Evolutionary conservation across 257 asterid species (phyloP).

Genomic region (Jacaranda copaia): DNA sequence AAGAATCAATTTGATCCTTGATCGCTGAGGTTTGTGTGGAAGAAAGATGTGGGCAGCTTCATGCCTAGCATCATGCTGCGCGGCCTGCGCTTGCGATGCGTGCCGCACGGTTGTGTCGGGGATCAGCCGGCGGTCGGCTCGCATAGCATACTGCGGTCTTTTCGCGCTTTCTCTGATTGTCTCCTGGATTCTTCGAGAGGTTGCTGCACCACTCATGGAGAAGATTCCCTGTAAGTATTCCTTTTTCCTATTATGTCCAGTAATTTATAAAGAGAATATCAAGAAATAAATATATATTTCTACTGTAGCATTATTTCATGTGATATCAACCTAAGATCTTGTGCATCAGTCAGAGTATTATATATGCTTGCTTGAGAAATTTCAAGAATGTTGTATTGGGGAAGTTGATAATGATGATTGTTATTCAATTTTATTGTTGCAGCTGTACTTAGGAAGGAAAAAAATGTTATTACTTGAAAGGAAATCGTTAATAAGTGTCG

Average conservation of each 20-base stretch:
- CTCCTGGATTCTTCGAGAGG: conserved; percentile 90
- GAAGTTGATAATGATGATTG: conserved; percentile 13
- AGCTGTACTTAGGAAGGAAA: background rate
- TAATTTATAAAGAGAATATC: background rate
- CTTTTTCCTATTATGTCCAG: background rate
- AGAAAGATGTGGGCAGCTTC: conserved; percentile 92
- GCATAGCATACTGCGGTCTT: conserved; percentile 89
- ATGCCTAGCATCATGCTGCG: conserved; percentile 89
- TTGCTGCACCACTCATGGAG: conserved; percentile 91
- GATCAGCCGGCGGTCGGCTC: conserved; percentile 85
- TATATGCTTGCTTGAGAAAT: background rate
- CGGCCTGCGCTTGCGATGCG: conserved; percentile 83
- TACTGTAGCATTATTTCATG: background rate
- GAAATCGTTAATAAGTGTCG: background rate
- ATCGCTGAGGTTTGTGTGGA: conserved; percentile 25
- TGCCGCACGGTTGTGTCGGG: conserved; percentile 84
- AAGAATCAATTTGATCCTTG: conserved; percentile 30
- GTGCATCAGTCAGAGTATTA: background rate
- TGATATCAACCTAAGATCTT: background rate
- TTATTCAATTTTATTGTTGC: background rate
- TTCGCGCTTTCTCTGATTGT: conserved; percentile 79
- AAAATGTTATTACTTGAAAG: background rate
- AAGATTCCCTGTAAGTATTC: conserved; percentile 74
- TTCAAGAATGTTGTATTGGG: background rate
- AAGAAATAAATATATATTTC: background rate